Base-by-base conservation (phyloP, 495 filamentous ascomycete species). In the Cudoniella acicularis region DNA sequence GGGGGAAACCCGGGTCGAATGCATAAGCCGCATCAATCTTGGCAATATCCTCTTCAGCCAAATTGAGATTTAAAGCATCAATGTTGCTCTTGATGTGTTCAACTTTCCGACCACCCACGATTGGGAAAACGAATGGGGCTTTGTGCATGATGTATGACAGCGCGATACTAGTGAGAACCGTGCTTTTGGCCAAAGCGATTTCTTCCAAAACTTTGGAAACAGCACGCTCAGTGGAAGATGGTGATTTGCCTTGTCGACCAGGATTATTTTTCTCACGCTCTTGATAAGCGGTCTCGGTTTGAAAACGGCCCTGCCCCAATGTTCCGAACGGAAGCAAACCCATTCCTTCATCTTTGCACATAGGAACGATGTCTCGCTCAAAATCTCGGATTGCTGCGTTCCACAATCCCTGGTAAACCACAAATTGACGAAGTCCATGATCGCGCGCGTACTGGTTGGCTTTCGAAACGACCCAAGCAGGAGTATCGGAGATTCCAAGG, bases 91-190 rank as follows among this genome's bases (percentile, higher is more conserved):
- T 83, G 3, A 92, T 66, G 51, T 87, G 84, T 18, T 82, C 74
- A 27, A 81, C 67, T 49, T 74, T 86, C 17, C 82, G 69, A 4
- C 76, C 83, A 16, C 88, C 88, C 20, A 90, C 77, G 53, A 92
- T 84, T 9, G 88, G 88, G 69, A 90, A 92, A 22, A 90, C 86
- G 62, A 90, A 87, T 0, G 87, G 84, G 10, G 85, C 75, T 70
- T 91, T 91, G 68, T 81, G 77, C 69, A 85, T 78, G 3, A 92
- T 84, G 69, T 92, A 92, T 2, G 89, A 88, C 52, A 91, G 69
- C 2, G 89, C 88, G 36, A 91, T 70, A 50, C 77, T 77, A 9
- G 81, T 83, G 36, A 86, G 69, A 54, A 67, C 59, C 49, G 74
- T 79, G 3, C 72, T 73, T 63, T 83, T 83, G 47, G 65, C 69